Evolutionary conservation across 169 alveolate species (phyloP).

Genomic region (Eimeria falciformis): DNA sequence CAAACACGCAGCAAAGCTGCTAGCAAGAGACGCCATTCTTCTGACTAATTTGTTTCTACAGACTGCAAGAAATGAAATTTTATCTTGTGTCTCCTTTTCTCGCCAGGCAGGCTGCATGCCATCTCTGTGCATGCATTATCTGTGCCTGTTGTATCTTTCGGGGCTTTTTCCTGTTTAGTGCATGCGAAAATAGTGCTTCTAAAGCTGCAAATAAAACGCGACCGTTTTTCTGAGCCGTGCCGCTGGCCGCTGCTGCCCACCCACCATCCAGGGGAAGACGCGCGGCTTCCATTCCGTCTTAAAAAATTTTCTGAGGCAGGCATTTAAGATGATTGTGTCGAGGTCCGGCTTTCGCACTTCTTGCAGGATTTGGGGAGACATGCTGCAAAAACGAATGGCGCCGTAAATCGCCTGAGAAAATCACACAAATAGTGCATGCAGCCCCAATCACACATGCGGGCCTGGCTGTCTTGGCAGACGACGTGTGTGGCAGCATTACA

Average conservation of each 20-base stretch:
- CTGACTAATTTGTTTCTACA: background rate
- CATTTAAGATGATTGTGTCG: slow-evolving; percentile 50
- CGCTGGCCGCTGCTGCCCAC: background rate
- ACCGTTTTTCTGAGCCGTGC: background rate
- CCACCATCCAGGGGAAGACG: slow-evolving; percentile 72
- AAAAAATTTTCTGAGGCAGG: slow-evolving; percentile 63
- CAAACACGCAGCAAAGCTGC: background rate
- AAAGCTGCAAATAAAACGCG: background rate
- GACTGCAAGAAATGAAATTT: background rate
- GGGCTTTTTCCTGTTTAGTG: too few relatives aligned
- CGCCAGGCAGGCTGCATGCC: too few relatives aligned
- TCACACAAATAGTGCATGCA: background rate
- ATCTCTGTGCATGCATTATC: too few relatives aligned
- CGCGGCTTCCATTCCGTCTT: slow-evolving; percentile 33
- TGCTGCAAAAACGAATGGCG: slow-evolving; percentile 55
- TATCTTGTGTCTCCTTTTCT: background rate
- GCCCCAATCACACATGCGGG: background rate
- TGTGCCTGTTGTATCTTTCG: too few relatives aligned
- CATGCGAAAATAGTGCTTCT: too few relatives aligned
- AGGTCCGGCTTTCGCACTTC: slow-evolving; percentile 41
- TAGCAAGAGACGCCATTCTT: background rate
- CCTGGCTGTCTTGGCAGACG: background rate
- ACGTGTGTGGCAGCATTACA: too few relatives aligned
- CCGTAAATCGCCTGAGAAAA: slow-evolving; percentile 23
- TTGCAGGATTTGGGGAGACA: slow-evolving; percentile 50